Conservation (phyloP, 73 alveolate species). For the Tetrahymena malaccensis region DNA sequence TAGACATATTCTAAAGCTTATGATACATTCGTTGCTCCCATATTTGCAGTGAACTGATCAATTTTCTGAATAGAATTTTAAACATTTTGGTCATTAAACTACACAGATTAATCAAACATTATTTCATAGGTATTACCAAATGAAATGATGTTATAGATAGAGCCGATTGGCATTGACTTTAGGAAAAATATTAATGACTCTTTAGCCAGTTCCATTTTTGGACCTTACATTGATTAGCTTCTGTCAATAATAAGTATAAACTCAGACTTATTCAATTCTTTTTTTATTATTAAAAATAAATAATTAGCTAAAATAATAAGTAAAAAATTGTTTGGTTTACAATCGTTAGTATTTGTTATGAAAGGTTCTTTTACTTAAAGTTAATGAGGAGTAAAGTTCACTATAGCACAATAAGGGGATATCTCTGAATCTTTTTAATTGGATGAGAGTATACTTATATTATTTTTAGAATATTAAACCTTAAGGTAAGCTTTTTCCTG, state of each 20-base stretch:
- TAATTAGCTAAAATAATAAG: neutral
- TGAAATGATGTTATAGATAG: constrained; percentile 62
- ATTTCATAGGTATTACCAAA: constrained; percentile 55
- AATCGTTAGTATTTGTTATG: too few relatives aligned
- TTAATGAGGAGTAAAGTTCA: neutral
- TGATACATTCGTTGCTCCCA: constrained; percentile 88
- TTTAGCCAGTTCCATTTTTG: constrained; percentile 55
- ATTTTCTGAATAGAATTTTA: constrained; percentile 34
- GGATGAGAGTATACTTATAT: neutral
- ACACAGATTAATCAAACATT: constrained; percentile 28
- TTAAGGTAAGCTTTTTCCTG: neutral
- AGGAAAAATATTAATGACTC: constrained; percentile 60
- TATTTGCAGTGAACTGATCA: constrained; percentile 49
- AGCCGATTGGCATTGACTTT: constrained; percentile 57
- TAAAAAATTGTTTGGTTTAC: neutral
- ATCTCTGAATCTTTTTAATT: neutral
- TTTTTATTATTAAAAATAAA: neutral
- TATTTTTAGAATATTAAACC: neutral
- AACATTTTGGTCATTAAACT: constrained; percentile 35
- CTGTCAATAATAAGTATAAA: constrained; percentile 64
- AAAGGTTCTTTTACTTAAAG: neutral
- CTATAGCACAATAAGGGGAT: neutral
- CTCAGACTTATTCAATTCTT: constrained; percentile 5
- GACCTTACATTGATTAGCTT: constrained; percentile 81
- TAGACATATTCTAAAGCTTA: constrained; percentile 60